These are phyloP conservation scores for Diospyros lotus DNA, from an alignment of 148 eudicot genomes.

Conservation along the genomic window DNA sequence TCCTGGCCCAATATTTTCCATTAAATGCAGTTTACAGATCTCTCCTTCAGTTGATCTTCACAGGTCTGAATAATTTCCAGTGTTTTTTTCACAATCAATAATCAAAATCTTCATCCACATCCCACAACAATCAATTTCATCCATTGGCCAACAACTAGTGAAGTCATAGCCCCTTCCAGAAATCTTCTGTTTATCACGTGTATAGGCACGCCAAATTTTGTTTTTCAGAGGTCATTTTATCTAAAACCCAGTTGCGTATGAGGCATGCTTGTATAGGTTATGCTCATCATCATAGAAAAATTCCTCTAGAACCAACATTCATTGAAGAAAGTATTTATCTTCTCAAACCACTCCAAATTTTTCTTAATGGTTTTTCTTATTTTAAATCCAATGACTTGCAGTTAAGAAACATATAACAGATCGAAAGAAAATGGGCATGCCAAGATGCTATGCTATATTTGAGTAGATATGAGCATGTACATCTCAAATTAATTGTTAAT, in stretches of 20 bases:
- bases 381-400: not conserved
- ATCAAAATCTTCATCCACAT: too few relatives aligned
- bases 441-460: not conserved
- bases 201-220: not conserved
- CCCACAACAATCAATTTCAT: not conserved
- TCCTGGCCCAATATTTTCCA: not conserved
- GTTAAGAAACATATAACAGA: not conserved
- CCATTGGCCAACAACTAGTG: not conserved
- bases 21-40: not conserved
- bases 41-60: constrained; percentile 1
- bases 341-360: not conserved
- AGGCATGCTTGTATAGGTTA: not conserved
- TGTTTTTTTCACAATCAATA: not conserved
- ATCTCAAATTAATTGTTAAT: not conserved
- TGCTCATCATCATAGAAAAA: not conserved
- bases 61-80: not conserved
- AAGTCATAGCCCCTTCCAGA: not conserved
- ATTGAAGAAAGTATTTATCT: not conserved
- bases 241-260: not conserved
- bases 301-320: not conserved
- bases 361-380: not conserved
- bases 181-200: not conserved
- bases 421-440: not conserved
- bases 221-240: not conserved
- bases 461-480: not conserved